Evolutionary conservation across 108 stramenopile genomes (phyloP).

Genomic region (Nitzschia inconspicua): DNA sequence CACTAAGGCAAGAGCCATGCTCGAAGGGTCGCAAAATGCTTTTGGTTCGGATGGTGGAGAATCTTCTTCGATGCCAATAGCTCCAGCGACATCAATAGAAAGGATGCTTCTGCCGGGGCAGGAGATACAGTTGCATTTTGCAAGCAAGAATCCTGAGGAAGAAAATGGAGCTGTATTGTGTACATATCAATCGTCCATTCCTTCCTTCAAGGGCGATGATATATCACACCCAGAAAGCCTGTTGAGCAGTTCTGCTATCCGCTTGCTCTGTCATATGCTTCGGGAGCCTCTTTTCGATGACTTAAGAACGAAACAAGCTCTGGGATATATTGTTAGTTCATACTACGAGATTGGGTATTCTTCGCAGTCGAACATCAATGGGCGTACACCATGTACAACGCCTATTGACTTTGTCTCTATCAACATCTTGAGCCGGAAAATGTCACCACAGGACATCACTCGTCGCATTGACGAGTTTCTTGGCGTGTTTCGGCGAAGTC

Average conservation of each 20-base stretch:
- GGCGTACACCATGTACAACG: constrained; percentile 27
- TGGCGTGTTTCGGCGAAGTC: constrained; percentile 39
- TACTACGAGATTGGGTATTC: constrained; percentile 70
- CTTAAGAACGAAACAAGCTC: constrained; percentile 78
- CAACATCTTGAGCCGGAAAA: constrained; percentile 70
- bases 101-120: constrained; percentile 47
- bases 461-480: constrained; percentile 82
- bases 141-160: constrained; percentile 70
- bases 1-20: constrained; percentile 3
- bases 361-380: constrained; percentile 15
- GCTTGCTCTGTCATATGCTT: constrained; percentile 72
- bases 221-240: constrained; percentile 63
- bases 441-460: constrained; percentile 59
- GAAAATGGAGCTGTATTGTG: constrained; percentile 76
- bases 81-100: constrained; percentile 43
- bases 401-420: constrained; percentile 70
- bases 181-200: constrained; percentile 66
- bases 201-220: constrained; percentile 61
- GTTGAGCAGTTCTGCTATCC: constrained; percentile 59
- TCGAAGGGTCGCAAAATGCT: neutral
- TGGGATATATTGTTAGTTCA: constrained; percentile 74
- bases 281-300: constrained; percentile 84
- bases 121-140: constrained; percentile 75
- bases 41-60: constrained; percentile 1
- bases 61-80: neutral